Conservation (phyloP, 768 basidiomycete species). For the Russula ochroleuca region DNA sequence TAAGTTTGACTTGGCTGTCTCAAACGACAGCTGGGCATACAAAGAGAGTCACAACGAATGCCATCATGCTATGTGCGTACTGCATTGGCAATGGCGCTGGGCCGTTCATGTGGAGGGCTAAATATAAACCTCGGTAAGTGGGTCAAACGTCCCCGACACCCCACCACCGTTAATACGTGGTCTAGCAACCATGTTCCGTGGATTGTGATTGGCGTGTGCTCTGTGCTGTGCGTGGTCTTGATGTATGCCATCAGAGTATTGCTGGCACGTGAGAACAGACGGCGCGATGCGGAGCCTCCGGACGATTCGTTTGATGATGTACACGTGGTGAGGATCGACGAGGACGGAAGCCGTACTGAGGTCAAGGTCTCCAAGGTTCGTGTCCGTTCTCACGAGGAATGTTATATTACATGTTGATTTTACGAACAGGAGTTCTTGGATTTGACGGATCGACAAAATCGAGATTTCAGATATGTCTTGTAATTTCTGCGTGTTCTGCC, state of each 20-base stretch:
- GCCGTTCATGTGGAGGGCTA: conserved; percentile 72
- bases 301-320: conserved; percentile 57
- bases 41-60: conserved; percentile 64
- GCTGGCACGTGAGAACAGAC: conserved; percentile 57
- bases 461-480: conserved; percentile 68
- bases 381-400: background rate
- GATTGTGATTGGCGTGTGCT: conserved; percentile 68
- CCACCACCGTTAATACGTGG: background rate
- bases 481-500: conserved; percentile 30
- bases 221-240: conserved; percentile 47
- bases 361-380: conserved; percentile 64
- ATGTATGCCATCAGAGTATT: conserved; percentile 49
- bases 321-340: conserved; percentile 49
- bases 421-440: conserved; percentile 59
- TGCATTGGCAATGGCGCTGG: conserved; percentile 61
- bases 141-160: background rate
- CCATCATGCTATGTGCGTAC: conserved; percentile 70
- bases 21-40: conserved; percentile 68
- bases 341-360: conserved; percentile 50
- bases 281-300: conserved; percentile 52
- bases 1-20: conserved; percentile 61
- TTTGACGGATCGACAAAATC: conserved; percentile 67
- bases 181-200: conserved; percentile 68
- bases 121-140: conserved; percentile 59
- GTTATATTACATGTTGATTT: background rate